These are phyloP conservation scores for Tilletia horrida DNA, from an alignment of 1,284 basidiomycete species.

Conservation along the genomic window DNA sequence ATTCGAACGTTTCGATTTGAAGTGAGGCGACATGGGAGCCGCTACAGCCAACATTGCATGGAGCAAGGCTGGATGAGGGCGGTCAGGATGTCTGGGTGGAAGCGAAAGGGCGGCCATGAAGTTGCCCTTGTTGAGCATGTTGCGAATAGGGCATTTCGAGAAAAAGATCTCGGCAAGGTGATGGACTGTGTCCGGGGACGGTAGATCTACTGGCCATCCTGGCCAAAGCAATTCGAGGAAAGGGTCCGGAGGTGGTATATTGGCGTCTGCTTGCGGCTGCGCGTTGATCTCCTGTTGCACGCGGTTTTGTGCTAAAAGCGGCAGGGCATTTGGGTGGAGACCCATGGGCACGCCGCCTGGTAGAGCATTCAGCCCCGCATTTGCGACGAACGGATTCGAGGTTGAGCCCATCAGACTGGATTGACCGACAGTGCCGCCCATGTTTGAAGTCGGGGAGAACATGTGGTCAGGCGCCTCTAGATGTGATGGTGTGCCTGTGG, in stretches of 20 bases:
- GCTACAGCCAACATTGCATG: constrained; percentile 24
- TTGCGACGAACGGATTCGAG: background rate
- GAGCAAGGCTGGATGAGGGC: constrained; percentile 21
- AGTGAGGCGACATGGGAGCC: constrained; percentile 24
- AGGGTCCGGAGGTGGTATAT: constrained; percentile 17
- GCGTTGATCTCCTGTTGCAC: background rate
- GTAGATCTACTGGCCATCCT: constrained; percentile 23
- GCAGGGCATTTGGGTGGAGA: background rate
- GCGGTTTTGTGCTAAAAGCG: background rate
- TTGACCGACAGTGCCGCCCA: background rate
- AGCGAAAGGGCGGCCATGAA: constrained; percentile 21
- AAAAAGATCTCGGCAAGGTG: constrained; percentile 25
- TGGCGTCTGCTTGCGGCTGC: background rate
- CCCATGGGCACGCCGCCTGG: background rate
- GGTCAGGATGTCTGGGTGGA: constrained; percentile 17
- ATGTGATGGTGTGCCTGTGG: background rate
- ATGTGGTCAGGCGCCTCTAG: background rate
- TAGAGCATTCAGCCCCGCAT: background rate
- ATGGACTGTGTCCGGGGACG: constrained; percentile 20
- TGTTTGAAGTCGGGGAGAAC: background rate
- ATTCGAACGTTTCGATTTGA: constrained; percentile 14
- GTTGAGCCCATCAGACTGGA: background rate
- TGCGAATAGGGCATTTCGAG: constrained; percentile 20
- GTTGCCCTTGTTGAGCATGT: constrained; percentile 21
- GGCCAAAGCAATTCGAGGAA: constrained; percentile 23